These are phyloP conservation scores for Hygrocybe punicea DNA, from an alignment of 768 basidiomycete species.

Conservation along the genomic window DNA sequence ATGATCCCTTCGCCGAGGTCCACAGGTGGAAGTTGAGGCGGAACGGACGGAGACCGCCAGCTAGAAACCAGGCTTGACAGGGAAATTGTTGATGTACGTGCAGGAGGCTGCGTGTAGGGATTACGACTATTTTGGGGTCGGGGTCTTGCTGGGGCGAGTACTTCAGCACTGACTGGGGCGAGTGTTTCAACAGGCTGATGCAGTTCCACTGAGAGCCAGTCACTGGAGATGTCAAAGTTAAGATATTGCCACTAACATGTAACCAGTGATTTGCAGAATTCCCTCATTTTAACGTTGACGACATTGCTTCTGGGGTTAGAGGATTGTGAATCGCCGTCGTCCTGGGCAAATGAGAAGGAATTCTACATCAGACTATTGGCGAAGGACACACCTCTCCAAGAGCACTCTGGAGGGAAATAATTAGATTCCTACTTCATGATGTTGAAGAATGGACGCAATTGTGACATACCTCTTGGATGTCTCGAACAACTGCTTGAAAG, in stretches of 20 bases:
- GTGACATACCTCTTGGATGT: slow-evolving; percentile 2
- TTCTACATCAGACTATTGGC: background rate
- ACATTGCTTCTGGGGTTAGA: background rate
- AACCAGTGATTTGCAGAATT: slow-evolving; percentile 2
- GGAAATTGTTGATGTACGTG: background rate
- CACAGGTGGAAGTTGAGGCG: background rate
- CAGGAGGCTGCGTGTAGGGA: background rate
- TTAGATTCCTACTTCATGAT: background rate
- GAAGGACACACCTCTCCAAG: background rate
- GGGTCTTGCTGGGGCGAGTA: too few species aligned
- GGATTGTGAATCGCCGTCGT: background rate
- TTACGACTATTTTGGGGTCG: background rate
- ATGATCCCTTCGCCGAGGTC: background rate
- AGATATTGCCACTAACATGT: background rate
- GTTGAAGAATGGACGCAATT: background rate
- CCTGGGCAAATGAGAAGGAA: background rate
- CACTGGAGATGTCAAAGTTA: background rate
- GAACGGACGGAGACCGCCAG: background rate
- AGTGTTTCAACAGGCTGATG: background rate
- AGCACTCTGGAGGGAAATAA: background rate
- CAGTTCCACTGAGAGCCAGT: background rate
- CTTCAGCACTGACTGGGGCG: too few species aligned
- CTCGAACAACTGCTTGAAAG: background rate
- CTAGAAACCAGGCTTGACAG: background rate
- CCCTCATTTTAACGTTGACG: background rate